These are phyloP conservation scores for Termitomyces titanicus DNA, from an alignment of 768 basidiomycete species.

Conservation along the genomic window DNA sequence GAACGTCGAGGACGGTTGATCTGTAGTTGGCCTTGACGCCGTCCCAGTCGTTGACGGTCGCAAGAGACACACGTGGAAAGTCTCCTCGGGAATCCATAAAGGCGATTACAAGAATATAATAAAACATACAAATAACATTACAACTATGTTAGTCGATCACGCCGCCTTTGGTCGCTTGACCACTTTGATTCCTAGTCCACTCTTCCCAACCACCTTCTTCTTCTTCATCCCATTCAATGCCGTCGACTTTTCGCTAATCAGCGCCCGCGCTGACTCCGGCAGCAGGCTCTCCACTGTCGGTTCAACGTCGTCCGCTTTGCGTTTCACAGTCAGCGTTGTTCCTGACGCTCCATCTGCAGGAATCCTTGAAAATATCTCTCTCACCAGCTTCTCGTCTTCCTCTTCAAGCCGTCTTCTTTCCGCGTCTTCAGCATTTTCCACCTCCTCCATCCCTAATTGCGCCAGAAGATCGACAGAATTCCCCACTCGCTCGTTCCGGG, in stretches of 20 bases:
- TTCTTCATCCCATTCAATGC: conserved; percentile 48
- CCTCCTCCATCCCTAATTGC: conserved; percentile 59
- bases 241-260: conserved; percentile 49
- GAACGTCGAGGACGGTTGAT: conserved; percentile 35
- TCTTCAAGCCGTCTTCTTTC: conserved; percentile 72
- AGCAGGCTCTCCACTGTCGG: conserved; percentile 68
- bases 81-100: conserved; percentile 40
- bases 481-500: conserved; percentile 84
- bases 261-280: conserved; percentile 58
- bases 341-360: conserved; percentile 22
- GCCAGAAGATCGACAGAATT: conserved; percentile 68
- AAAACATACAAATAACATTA: conserved; percentile 2
- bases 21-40: conserved; percentile 53
- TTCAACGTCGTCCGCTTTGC: conserved; percentile 79
- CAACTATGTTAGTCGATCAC: conserved; percentile 6
- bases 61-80: conserved; percentile 54
- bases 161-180: conserved; percentile 45
- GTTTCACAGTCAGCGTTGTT: conserved; percentile 69
- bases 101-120: neutral
- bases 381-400: conserved; percentile 90
- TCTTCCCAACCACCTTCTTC: conserved; percentile 59
- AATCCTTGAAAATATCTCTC: conserved; percentile 82
- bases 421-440: conserved; percentile 75
- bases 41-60: conserved; percentile 64
- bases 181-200: conserved; percentile 71